These are phyloP conservation scores for Neospora caninum DNA, from an alignment of 169 alveolate species.

Conservation along the genomic window DNA sequence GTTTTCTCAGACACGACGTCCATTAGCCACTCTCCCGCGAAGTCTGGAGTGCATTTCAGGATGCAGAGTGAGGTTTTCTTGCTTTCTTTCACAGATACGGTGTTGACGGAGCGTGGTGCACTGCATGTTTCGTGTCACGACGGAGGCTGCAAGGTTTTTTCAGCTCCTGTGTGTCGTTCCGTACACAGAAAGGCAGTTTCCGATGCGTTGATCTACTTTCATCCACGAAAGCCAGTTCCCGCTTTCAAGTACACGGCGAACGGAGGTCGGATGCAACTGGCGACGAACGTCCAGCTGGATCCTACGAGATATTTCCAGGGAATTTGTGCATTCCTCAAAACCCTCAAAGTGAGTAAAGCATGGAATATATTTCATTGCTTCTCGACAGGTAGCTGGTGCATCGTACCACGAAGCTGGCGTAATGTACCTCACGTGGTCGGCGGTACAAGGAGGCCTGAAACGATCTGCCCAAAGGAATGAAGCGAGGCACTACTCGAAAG, in stretches of 20 bases:
- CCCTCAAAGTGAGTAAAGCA: not conserved
- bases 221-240: conserved; percentile 52
- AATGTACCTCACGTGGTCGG: not conserved
- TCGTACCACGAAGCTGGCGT: not conserved
- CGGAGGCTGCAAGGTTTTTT: no score
- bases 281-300: conserved; percentile 37
- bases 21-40: no score
- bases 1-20: no score
- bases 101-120: no score
- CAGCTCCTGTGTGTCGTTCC: not conserved
- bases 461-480: not conserved
- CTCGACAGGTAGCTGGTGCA: not conserved
- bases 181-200: conserved; percentile 25
- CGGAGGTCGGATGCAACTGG: conserved; percentile 50
- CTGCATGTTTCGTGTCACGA: no score
- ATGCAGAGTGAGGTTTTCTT: no score
- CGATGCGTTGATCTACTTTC: conserved; percentile 17
- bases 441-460: not conserved
- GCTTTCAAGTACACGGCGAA: conserved; percentile 38
- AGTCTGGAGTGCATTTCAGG: no score
- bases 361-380: not conserved
- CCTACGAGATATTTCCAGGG: conserved; percentile 43
- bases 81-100: no score
- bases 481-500: no score
- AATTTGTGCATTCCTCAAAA: conserved; percentile 45